These are phyloP conservation scores for Cerioporus squamosus DNA, from an alignment of 1,284 basidiomycete genomes.

Conservation along the genomic window DNA sequence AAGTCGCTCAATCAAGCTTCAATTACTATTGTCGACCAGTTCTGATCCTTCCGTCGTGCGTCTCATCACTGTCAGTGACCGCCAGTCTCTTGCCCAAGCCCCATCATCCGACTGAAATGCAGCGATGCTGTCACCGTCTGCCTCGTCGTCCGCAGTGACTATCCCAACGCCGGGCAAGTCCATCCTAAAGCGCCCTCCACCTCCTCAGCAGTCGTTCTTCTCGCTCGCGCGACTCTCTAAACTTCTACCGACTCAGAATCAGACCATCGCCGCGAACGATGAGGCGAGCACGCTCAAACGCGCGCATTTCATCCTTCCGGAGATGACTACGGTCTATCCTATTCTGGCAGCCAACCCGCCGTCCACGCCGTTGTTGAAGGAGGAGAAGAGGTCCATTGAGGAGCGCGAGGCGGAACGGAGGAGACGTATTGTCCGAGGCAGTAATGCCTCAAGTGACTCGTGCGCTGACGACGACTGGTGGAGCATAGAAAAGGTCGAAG, in stretches of 20 bases:
- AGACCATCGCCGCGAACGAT: constrained; percentile 39
- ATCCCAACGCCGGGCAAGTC: constrained; percentile 78
- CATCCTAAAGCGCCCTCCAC: constrained; percentile 79
- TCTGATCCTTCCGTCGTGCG: constrained; percentile 12
- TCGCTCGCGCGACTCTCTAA: constrained; percentile 65
- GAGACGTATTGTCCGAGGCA: constrained; percentile 61
- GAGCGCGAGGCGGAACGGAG: constrained; percentile 68
- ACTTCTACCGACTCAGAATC: constrained; percentile 56
- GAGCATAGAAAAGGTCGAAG: constrained; percentile 80
- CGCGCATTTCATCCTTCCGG: constrained; percentile 85
- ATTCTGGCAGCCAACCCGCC: constrained; percentile 84
- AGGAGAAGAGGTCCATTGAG: constrained; percentile 74
- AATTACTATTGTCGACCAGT: not conserved
- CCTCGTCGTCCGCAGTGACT: constrained; percentile 77
- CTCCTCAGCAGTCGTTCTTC: constrained; percentile 68
- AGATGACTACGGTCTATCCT: constrained; percentile 83
- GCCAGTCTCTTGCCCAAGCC: constrained; percentile 1
- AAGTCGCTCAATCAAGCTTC: not conserved
- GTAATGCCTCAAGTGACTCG: constrained; percentile 39
- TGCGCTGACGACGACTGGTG: constrained; percentile 66
- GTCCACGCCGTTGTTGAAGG: constrained; percentile 72
- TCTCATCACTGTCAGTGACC: constrained; percentile 2
- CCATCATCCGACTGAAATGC: constrained; percentile 23
- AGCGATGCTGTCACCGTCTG: constrained; percentile 47
- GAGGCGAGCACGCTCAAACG: constrained; percentile 68